A percentile compares a stretch with the other conserved stretches of the same genome.
These are phyloP conservation scores for Gnetum montanum DNA, from an alignment of 75 land plant species.

Conservation along the genomic window DNA sequence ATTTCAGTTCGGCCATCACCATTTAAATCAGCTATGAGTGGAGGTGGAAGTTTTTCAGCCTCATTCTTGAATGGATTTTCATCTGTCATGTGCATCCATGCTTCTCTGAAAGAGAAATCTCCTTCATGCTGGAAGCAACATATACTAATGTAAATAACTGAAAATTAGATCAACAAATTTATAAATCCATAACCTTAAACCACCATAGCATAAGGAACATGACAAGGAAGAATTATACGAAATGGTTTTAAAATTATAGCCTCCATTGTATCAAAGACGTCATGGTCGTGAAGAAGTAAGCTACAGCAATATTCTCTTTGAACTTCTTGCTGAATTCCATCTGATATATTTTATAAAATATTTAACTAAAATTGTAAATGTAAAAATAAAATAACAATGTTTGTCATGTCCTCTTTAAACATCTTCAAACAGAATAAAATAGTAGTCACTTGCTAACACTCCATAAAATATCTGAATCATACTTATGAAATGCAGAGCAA, in stretches of 20 bases:
- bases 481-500: too few species aligned
- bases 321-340: too few species aligned
- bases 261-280: neutral
- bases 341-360: too few species aligned
- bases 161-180: conserved; percentile 2
- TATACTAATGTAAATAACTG: neutral
- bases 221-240: neutral
- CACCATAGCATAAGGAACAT: neutral
- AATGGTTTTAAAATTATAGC: neutral
- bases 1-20: conserved; percentile 91
- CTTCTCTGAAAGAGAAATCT: conserved; percentile 80
- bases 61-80: conserved; percentile 80
- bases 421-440: too few species aligned
- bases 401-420: too few species aligned
- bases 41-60: conserved; percentile 85
- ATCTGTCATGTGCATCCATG: conserved; percentile 83
- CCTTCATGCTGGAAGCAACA: conserved; percentile 66
- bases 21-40: conserved; percentile 81
- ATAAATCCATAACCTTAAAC: neutral
- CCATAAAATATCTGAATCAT: too few species aligned
- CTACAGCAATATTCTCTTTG: too few species aligned
- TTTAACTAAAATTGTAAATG: too few species aligned
- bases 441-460: too few species aligned
- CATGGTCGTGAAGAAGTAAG: too few species aligned
- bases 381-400: too few species aligned